A percentile compares a stretch with the other conserved stretches of the same genome.
Evolutionary conservation across 2,329 filamentous ascomycete species (phyloP).

Genomic region (Aspergillus clavatus): DNA sequence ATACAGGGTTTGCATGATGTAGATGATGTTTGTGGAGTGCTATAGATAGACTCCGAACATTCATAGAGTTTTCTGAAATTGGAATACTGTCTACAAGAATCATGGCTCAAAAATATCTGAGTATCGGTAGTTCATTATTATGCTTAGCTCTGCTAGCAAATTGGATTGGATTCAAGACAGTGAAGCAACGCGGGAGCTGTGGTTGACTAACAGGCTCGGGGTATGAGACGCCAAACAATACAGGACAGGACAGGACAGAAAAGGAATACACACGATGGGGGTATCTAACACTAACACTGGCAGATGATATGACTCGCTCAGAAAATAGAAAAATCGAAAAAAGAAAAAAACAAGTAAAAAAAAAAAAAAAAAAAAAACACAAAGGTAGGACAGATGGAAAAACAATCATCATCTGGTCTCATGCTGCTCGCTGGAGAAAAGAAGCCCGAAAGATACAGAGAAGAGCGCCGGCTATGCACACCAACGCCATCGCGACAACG

Average conservation of each 20-base stretch:
- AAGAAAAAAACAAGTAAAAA: too few relatives aligned
- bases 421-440: slow-evolving; percentile 2
- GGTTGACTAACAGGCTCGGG: slow-evolving; percentile 19
- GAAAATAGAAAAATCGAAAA: slow-evolving; percentile 10
- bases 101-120: too few relatives aligned
- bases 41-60: too few relatives aligned
- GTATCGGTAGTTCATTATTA: too few relatives aligned
- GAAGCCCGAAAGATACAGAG: slow-evolving; percentile 2
- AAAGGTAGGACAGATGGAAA: slow-evolving; percentile 12
- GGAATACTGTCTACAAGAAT: not conserved
- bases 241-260: slow-evolving; percentile 23
- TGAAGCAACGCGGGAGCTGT: slow-evolving; percentile 15
- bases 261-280: too few relatives aligned
- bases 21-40: too few relatives aligned
- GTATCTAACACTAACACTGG: too few relatives aligned
- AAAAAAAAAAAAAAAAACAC: too few relatives aligned
- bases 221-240: slow-evolving; percentile 16
- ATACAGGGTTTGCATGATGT: too few relatives aligned
- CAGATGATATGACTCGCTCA: slow-evolving; percentile 6
- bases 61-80: not conserved
- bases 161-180: too few relatives aligned
- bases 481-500: slow-evolving; percentile 13
- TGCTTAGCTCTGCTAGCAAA: too few relatives aligned
- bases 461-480: slow-evolving; percentile 3
- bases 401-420: not conserved